Conservation (phyloP, 2,329 filamentous ascomycete genomes). For the Cryphonectria japonica region DNA sequence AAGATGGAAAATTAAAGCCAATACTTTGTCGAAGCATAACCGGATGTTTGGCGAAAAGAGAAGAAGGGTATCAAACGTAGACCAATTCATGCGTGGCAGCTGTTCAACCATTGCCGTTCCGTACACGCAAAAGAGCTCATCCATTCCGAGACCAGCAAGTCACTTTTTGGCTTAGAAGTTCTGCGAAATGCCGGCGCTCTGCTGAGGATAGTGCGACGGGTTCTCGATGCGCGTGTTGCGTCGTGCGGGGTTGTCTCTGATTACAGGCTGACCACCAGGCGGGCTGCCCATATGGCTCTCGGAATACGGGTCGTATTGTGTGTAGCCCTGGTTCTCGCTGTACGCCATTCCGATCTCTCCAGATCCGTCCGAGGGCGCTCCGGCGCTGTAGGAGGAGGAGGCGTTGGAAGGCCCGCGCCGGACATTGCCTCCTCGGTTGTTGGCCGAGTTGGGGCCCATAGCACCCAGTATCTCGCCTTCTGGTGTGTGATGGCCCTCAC, state of each 20-base stretch:
- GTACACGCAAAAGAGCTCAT: slow-evolving; percentile 8
- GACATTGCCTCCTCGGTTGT: slow-evolving; percentile 70
- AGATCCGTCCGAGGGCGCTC: slow-evolving; percentile 72
- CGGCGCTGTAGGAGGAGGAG: slow-evolving; percentile 91
- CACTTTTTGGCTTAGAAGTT: slow-evolving; percentile 71
- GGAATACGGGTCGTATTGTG: slow-evolving; percentile 64
- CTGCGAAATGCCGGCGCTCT: slow-evolving; percentile 93
- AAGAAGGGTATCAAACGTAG: slow-evolving; percentile 30
- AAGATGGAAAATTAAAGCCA: slow-evolving; percentile 25
- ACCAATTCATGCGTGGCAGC: slow-evolving; percentile 20
- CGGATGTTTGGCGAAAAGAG: slow-evolving; percentile 19
- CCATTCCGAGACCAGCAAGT: not conserved
- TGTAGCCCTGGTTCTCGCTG: slow-evolving; percentile 56
- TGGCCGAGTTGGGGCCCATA: slow-evolving; percentile 72
- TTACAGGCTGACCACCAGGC: slow-evolving; percentile 70
- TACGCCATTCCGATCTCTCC: slow-evolving; percentile 55
- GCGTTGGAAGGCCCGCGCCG: slow-evolving; percentile 92
- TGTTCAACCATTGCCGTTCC: slow-evolving; percentile 19
- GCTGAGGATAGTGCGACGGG: slow-evolving; percentile 84
- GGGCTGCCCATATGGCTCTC: slow-evolving; percentile 44
- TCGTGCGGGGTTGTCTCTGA: slow-evolving; percentile 88
- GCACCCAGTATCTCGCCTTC: slow-evolving; percentile 84
- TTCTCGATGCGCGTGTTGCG: slow-evolving; percentile 95
- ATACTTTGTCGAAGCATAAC: slow-evolving; percentile 20
- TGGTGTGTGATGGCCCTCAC: slow-evolving; percentile 56